Percentiles rank a stretch among this genome's conserved stretches.
Evolutionary conservation across 192 early-diverging fungal species (phyloP).

Genomic region (Paraglomus brasilianum): DNA sequence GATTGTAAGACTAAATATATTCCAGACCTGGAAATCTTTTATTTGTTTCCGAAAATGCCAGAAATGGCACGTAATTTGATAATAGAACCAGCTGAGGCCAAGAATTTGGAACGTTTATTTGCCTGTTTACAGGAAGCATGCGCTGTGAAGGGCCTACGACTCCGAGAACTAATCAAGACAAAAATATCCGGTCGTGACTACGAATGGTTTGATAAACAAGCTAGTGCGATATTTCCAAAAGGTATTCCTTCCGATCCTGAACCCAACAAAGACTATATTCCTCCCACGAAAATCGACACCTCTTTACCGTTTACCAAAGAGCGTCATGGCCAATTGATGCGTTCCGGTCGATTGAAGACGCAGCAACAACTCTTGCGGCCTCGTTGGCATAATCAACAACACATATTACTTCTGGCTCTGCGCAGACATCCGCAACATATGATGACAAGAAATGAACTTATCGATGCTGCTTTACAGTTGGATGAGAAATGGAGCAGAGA

Average conservation of each 20-base stretch:
- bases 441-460: conserved; percentile 70
- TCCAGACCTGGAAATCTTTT: conserved; percentile 15
- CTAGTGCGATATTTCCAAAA: conserved; percentile 10
- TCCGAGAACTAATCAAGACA: conserved; percentile 18
- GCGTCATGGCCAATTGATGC: background rate
- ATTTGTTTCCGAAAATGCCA: conserved; percentile 8
- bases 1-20: conserved; percentile 27
- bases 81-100: conserved; percentile 4
- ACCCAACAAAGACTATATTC: background rate
- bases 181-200: background rate
- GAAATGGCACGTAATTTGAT: conserved; percentile 21
- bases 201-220: background rate
- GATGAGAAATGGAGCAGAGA: conserved; percentile 75
- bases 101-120: conserved; percentile 14
- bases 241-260: conserved; percentile 6
- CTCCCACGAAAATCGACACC: background rate
- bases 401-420: conserved; percentile 80
- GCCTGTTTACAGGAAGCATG: conserved; percentile 16
- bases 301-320: background rate
- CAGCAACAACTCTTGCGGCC: conserved; percentile 41
- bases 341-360: background rate
- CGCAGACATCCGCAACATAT: conserved; percentile 65
- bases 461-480: conserved; percentile 70
- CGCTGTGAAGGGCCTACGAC: background rate
- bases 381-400: conserved; percentile 90